These are phyloP conservation scores for Scheffersomyces lignicola DNA, from an alignment of 1,139 yeast genomes.

Conservation along the genomic window DNA sequence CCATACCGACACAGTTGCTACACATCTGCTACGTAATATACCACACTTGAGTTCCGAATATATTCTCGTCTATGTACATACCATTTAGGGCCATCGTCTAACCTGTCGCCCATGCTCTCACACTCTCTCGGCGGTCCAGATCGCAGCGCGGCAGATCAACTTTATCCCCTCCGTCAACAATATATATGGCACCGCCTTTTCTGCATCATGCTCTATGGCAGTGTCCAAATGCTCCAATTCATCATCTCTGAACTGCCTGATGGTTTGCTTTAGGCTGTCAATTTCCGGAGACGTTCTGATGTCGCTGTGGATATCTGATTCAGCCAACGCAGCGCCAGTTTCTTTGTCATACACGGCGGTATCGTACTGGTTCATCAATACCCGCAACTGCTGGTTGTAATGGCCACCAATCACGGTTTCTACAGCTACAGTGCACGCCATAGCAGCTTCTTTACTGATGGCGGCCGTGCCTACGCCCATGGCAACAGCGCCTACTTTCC, in stretches of 20 bases:
- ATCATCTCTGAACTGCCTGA: constrained; percentile 85
- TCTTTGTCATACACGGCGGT: constrained; percentile 45
- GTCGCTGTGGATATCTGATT: constrained; percentile 24
- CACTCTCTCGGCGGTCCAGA: constrained; percentile 85
- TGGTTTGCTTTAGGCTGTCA: constrained; percentile 54
- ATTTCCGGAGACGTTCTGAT: constrained; percentile 54
- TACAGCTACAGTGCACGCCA: constrained; percentile 99
- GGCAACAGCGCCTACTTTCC: constrained; percentile 89
- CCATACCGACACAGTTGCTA: background rate
- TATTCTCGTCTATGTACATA: background rate
- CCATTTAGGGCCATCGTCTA: background rate
- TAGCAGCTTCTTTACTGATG: constrained; percentile 92
- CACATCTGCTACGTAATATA: background rate
- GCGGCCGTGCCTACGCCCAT: constrained; percentile 88
- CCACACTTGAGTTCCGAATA: background rate
- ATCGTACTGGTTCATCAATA: constrained; percentile 61
- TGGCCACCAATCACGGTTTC: constrained; percentile 98
- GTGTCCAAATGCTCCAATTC: constrained; percentile 95
- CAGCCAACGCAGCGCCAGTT: constrained; percentile 31
- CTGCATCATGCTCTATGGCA: constrained; percentile 88
- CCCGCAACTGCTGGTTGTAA: constrained; percentile 85
- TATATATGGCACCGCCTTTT: constrained; percentile 89
- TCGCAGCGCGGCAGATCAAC: constrained; percentile 80
- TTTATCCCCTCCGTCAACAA: constrained; percentile 86
- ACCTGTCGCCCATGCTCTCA: too few relatives aligned